phyloP scores from a whole-genome alignment of 805 yeast species.

The Candida taoyuanica region DNA sequence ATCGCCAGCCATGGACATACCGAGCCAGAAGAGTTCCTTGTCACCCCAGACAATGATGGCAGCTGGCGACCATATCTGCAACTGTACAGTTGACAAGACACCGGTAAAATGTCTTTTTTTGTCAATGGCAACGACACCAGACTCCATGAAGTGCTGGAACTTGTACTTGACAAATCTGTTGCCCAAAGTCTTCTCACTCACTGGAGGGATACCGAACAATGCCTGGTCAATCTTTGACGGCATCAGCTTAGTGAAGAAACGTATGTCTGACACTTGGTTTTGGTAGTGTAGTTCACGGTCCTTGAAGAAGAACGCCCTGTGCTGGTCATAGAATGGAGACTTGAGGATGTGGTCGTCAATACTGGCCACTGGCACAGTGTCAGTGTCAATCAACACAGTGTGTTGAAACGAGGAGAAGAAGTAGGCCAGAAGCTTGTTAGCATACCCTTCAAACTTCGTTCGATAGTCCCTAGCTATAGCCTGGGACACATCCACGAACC shows the following conservation, averaged over 20 bases:
- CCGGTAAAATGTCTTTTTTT: slow-evolving; percentile 46
- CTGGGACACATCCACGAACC: slow-evolving; percentile 34
- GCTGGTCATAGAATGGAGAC: slow-evolving; percentile 28
- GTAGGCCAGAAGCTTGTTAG: slow-evolving; percentile 45
- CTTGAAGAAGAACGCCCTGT: slow-evolving; percentile 40
- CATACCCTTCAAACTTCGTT: slow-evolving; percentile 33
- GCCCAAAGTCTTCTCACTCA: slow-evolving; percentile 32
- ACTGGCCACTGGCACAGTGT: slow-evolving; percentile 41
- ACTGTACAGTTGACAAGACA: slow-evolving; percentile 37
- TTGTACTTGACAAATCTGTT: slow-evolving; percentile 37
- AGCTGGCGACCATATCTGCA: slow-evolving; percentile 37
- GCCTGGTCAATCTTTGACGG: slow-evolving; percentile 37
- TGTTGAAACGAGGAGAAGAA: slow-evolving; percentile 47
- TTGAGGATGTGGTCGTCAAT: slow-evolving; percentile 32
- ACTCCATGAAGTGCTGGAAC: slow-evolving; percentile 39
- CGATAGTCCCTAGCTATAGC: slow-evolving; percentile 19
- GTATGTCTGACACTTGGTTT: slow-evolving; percentile 22
- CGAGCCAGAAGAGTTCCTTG: slow-evolving; percentile 64
- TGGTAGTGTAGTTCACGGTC: slow-evolving; percentile 38
- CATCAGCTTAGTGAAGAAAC: slow-evolving; percentile 40
- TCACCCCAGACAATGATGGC: slow-evolving; percentile 57
- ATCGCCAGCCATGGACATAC: slow-evolving; percentile 50
- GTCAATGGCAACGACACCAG: slow-evolving; percentile 43
- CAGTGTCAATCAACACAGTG: slow-evolving; percentile 47
- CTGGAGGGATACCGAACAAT: slow-evolving; percentile 33